phyloP scores from a whole-genome alignment of 176 grass and related monocot species.

The Urochloa ruziziensis region DNA sequence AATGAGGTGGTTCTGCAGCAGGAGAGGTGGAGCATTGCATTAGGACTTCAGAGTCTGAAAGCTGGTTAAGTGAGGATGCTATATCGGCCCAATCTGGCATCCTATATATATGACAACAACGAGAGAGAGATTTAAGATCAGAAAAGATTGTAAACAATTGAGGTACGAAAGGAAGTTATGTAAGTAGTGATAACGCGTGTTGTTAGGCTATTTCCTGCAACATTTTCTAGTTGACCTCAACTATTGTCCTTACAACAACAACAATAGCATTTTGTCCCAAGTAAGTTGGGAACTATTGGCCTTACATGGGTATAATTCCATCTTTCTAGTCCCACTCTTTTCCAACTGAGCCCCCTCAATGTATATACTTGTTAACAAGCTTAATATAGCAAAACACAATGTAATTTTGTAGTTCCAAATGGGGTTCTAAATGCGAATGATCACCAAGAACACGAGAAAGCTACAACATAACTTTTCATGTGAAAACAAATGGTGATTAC shows the following conservation, averaged over 20 bases:
- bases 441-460: not conserved
- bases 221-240: not conserved
- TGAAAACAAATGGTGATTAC: not conserved
- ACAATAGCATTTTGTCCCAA: too few relatives aligned
- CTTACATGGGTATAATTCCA: too few relatives aligned
- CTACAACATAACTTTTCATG: conserved; percentile 9
- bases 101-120: conserved; percentile 56
- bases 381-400: not conserved
- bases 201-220: not conserved
- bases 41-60: conserved; percentile 75
- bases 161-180: not conserved
- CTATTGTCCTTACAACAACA: too few relatives aligned
- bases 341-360: too few relatives aligned
- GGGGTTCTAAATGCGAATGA: not conserved
- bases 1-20: conserved; percentile 78
- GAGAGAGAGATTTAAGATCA: conserved; percentile 5
- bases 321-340: too few relatives aligned
- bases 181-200: not conserved
- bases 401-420: not conserved
- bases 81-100: conserved; percentile 52
- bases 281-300: too few relatives aligned
- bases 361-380: conserved; percentile 10
- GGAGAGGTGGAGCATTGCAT: conserved; percentile 82
- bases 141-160: not conserved
- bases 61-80: conserved; percentile 43